Percentiles rank a stretch among this genome's conserved stretches.
These are phyloP conservation scores for Phytophthora syringae DNA, from an alignment of 352 stramenopile species.

Conservation along the genomic window DNA sequence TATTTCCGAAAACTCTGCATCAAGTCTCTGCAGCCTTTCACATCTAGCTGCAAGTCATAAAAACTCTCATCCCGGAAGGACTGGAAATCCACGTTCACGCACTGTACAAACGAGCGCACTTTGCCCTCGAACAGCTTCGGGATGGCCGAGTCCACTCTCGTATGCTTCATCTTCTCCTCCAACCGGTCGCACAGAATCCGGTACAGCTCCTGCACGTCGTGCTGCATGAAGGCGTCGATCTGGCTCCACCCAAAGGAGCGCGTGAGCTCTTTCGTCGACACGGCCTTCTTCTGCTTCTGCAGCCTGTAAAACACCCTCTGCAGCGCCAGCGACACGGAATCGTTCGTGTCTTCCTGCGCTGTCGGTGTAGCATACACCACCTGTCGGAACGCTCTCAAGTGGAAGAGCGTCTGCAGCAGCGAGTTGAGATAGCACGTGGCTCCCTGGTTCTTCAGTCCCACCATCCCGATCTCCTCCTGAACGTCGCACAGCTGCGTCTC, in stretches of 20 bases:
- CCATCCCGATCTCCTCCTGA: conserved; percentile 87
- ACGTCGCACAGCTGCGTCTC: conserved; percentile 59
- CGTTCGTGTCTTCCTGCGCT: conserved; percentile 78
- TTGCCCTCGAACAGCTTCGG: conserved; percentile 91
- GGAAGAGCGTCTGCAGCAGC: conserved; percentile 92
- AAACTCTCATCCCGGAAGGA: conserved; percentile 92
- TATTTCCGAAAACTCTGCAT: conserved; percentile 93
- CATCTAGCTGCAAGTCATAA: conserved; percentile 93
- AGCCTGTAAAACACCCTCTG: conserved; percentile 89
- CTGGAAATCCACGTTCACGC: conserved; percentile 91
- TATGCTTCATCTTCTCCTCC: conserved; percentile 94
- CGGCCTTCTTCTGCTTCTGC: conserved; percentile 72
- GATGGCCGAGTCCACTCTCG: conserved; percentile 79
- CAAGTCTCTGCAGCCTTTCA: conserved; percentile 92
- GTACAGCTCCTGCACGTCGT: conserved; percentile 93
- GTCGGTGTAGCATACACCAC: conserved; percentile 87
- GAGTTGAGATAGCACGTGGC: conserved; percentile 96
- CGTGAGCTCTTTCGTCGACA: conserved; percentile 94
- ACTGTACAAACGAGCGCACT: conserved; percentile 92
- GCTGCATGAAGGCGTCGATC: conserved; percentile 93
- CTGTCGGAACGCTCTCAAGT: conserved; percentile 85
- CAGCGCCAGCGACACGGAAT: conserved; percentile 83
- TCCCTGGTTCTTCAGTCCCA: conserved; percentile 90
- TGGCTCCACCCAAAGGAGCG: conserved; percentile 93
- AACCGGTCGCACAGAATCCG: conserved; percentile 92